Conservation (phyloP, 2,329 filamentous ascomycete species). For the Lachnellula hyalina region DNA sequence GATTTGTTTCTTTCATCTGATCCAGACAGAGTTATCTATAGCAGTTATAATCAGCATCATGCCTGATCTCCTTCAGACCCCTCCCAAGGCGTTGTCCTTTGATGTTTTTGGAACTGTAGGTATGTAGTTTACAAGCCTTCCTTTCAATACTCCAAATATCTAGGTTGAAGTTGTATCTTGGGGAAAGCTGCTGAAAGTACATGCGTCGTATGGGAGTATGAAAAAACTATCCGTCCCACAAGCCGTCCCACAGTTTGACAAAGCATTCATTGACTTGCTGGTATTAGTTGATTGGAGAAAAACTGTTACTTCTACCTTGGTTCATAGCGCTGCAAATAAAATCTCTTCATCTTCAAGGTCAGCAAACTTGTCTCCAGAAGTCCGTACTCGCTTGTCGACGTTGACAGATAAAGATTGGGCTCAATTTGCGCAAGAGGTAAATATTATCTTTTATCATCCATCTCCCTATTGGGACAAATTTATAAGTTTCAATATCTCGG, state of each 20-base stretch:
- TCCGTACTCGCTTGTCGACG: slow-evolving; percentile 43
- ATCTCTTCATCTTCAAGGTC: slow-evolving; percentile 42
- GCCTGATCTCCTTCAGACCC: slow-evolving; percentile 18
- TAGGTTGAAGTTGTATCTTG: no score
- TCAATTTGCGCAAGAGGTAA: slow-evolving; percentile 50
- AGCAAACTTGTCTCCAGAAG: slow-evolving; percentile 39
- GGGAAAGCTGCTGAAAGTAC: no score
- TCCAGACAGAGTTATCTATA: no score
- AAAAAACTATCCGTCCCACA: not conserved
- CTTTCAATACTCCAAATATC: not conserved
- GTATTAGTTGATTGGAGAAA: slow-evolving; percentile 61
- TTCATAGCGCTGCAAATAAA: slow-evolving; percentile 43
- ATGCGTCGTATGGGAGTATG: no score
- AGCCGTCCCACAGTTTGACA: not conserved
- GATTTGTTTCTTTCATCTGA: no score
- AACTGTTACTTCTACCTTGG: slow-evolving; percentile 57
- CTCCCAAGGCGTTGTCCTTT: slow-evolving; percentile 59
- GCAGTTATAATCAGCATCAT: not conserved
- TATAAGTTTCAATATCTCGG: no score
- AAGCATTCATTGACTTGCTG: not conserved
- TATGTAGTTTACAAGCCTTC: slow-evolving; percentile 2
- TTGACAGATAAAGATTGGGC: slow-evolving; percentile 57
- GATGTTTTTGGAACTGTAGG: slow-evolving; percentile 75
- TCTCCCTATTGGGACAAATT: no score
- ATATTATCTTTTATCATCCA: no score